Percentiles rank a stretch among this genome's conserved stretches.
Conservation (phyloP, 148 eudicot genomes). For the Persicaria maculosa region DNA sequence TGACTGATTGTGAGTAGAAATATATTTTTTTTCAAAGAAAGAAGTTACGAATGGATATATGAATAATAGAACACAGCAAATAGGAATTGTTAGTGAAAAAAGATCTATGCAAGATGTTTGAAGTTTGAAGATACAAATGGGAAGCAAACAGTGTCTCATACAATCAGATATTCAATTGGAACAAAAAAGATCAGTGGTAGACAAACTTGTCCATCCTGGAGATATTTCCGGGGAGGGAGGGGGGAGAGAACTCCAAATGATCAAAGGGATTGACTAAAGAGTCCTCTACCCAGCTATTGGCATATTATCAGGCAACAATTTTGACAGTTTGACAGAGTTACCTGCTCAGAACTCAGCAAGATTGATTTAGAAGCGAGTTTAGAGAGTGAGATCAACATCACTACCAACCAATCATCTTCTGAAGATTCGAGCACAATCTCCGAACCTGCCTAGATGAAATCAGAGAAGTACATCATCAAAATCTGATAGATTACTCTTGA, state of each 20-base stretch:
- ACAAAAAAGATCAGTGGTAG: neutral
- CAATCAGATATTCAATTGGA: neutral
- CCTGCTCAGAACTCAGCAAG: conserved; percentile 56
- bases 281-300: neutral
- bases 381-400: conserved; percentile 71
- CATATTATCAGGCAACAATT: neutral
- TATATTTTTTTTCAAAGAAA: conserved; percentile 1
- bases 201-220: neutral
- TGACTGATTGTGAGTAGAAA: neutral
- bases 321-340: conserved; percentile 13
- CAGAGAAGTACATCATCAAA: conserved; percentile 13
- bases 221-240: neutral
- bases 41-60: neutral
- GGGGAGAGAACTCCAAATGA: neutral
- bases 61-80: neutral
- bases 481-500: neutral
- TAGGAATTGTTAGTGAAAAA: neutral
- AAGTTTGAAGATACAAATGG: neutral
- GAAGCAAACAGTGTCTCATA: neutral
- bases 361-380: conserved; percentile 51
- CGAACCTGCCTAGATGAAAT: conserved; percentile 56
- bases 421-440: conserved; percentile 46
- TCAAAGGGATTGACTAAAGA: neutral
- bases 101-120: neutral
- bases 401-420: conserved; percentile 46